Base-by-base conservation (phyloP, 495 filamentous ascomycete genomes). In the Penicillium arizonense region DNA sequence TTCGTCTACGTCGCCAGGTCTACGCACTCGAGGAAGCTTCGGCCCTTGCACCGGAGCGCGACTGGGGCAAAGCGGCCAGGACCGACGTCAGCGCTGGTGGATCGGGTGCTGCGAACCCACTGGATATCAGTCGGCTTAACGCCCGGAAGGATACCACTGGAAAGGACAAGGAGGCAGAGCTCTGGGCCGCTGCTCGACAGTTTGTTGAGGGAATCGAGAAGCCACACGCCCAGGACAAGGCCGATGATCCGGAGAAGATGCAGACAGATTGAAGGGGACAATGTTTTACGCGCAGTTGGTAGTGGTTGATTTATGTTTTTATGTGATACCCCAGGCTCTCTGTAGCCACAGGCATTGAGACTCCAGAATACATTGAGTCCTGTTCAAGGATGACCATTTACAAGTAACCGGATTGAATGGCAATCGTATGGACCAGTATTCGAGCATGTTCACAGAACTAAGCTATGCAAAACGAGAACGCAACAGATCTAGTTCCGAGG, bases 81-180 rank as follows among this genome's bases (percentile, higher is more conserved):
- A 33, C 51, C 3, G 52, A 53, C 5, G 28, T 41, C 13, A 40
- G 49, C 38, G 53, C 62, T 13, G 63, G 48, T 26, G 59, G 59
- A 23, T 48, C 56, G 41, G 53, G 47, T 3, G 44, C 61, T 18
- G 43, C 64, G 13, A 70, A 73, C 43, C 68, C 70, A 14, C 70
- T 93, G 40, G 91, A 96, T 67, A 82, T 94, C 12, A 90, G 90
- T 44, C 87, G 85, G 82, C 71, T 96, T 61, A 96, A 96, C 60
- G 87, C 87, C 68, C 81, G 89, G 52, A 87, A 86, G 52, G 84
- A 87, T 56, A 85, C 83, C 28, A 85, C 92, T 13, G 88, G 84
- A 37, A 84, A 81, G 60, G 85, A 88, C 52, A 90, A 88, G 77
- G 89, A 94, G 64, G 79, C 79, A 11, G 89, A 94, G 71, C 62